Conservation (phyloP, 208 protist genomes). For the Acanthamoeba comandoni region DNA sequence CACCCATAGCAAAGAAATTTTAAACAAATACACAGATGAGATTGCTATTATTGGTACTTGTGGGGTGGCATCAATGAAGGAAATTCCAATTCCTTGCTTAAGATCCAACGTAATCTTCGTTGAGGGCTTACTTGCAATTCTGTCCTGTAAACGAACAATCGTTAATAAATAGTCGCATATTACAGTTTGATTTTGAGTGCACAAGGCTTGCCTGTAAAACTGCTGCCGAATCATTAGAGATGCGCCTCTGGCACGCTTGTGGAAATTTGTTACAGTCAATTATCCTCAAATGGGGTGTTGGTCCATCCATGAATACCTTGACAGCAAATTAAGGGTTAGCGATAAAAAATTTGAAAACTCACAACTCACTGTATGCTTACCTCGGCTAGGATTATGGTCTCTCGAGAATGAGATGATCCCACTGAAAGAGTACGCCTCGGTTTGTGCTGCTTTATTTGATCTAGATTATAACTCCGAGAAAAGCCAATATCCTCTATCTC, state of each 20-base stretch:
- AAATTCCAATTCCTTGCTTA: slow-evolving; percentile 63
- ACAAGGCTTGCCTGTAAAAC: slow-evolving; percentile 23
- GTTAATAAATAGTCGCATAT: slow-evolving; percentile 2
- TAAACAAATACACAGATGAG: not conserved
- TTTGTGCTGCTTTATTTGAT: slow-evolving; percentile 63
- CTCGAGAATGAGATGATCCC: not conserved
- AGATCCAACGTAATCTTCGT: slow-evolving; percentile 51
- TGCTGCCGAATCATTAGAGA: slow-evolving; percentile 2
- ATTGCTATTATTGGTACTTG: slow-evolving; percentile 2
- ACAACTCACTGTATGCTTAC: not conserved
- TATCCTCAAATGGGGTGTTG: slow-evolving; percentile 45
- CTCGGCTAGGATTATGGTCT: slow-evolving; percentile 31
- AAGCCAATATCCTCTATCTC: slow-evolving; percentile 13
- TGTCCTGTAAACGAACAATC: not conserved
- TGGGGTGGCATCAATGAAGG: slow-evolving; percentile 56
- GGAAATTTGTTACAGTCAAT: slow-evolving; percentile 42
- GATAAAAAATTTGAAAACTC: not conserved
- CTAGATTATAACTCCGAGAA: slow-evolving; percentile 52
- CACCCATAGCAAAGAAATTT: too few species aligned
- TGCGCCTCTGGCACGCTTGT: slow-evolving; percentile 3
- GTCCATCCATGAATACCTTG: slow-evolving; percentile 53
- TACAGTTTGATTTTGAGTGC: not conserved
- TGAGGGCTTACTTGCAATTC: slow-evolving; percentile 21
- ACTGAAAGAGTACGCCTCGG: not conserved
- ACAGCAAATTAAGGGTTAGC: not conserved